Evolutionary conservation across 352 stramenopile species (phyloP), one percentile per base, ranked within the genome.

Genomic region (Thalassiosira allenii): DNA sequence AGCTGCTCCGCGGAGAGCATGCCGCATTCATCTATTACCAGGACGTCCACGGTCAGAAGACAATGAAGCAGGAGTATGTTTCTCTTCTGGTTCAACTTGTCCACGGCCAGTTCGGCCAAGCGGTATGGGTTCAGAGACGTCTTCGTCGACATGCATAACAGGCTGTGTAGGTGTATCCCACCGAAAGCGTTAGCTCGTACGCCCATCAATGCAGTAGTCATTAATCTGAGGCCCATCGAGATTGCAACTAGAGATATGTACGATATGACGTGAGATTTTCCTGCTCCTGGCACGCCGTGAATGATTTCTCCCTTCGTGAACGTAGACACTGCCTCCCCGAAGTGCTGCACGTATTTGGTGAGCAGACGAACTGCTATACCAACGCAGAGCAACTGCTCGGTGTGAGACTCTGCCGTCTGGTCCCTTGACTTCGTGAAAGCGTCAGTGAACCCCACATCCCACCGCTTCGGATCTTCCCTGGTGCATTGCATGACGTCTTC

Each of bases 1-100:
- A 87, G 29, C 25, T 83, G 53, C 33, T 87, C n/a, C 14, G 79
- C 59, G 40, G 66, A 80, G 8, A 79, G 29, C 40, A 78, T 47
- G 4, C 78, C 78, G 51, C 25, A 68, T 44, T 86, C 78, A 44
- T 70, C 63, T 41, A 72, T 41, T 3, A 63, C 54, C 11, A 67
- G 29, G 4, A 58, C 14, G 2, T 58, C 33, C 22, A 47, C 17
- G 37, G 66, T 67, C 22, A 76, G 59, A 9, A 76, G 25, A 47
- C 66, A 76, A 23, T 44, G 40, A 29, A 49, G 53, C 14, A 76
- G 37, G 37, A 17, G 37, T 47, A 17, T 17, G 37, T 47, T 47
- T 23, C 14, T 64, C 64, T 17, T 29, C 40, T 14, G 53, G 11
- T 25, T 29, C 32, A 23, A 64, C 53, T 23, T 27, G 33, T 37